Evolutionary conservation across 768 basidiomycete species (phyloP).

Genomic region (Suillus alpinus): DNA sequence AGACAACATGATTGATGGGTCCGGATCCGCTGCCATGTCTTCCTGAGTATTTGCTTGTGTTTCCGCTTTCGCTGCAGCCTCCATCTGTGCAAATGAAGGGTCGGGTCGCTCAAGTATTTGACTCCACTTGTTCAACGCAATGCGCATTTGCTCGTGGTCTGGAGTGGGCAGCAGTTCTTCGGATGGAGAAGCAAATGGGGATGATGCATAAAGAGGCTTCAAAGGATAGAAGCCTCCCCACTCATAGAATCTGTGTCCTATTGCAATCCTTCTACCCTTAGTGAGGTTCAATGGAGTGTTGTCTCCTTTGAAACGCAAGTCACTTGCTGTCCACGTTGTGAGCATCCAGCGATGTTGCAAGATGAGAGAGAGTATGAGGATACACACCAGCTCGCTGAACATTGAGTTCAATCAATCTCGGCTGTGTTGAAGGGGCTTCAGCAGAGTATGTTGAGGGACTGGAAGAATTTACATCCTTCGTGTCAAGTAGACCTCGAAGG

Average conservation of each 20-base stretch:
- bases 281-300: conserved; percentile 27
- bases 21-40: neutral
- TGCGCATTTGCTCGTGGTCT: conserved; percentile 28
- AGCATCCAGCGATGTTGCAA: neutral
- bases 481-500: conserved; percentile 26
- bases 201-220: conserved; percentile 26
- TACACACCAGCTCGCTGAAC: conserved; percentile 27
- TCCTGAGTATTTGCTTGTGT: neutral
- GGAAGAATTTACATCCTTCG: conserved; percentile 1
- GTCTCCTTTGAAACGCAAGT: conserved; percentile 21
- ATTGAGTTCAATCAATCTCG: conserved; percentile 10
- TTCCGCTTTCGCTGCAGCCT: neutral
- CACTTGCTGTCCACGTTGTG: conserved; percentile 7
- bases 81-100: conserved; percentile 31
- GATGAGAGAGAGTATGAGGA: neutral
- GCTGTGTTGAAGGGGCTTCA: neutral
- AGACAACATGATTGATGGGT: neutral
- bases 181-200: conserved; percentile 22
- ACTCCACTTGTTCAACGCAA: conserved; percentile 33
- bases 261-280: conserved; percentile 25
- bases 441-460: conserved; percentile 2
- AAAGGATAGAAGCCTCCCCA: conserved; percentile 32
- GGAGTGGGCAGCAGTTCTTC: conserved; percentile 11
- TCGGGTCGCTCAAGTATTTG: conserved; percentile 30
- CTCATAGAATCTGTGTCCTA: conserved; percentile 30